These are phyloP conservation scores for Yarrowia sp. DNA, from an alignment of 805 yeast genomes.

Conservation along the genomic window DNA sequence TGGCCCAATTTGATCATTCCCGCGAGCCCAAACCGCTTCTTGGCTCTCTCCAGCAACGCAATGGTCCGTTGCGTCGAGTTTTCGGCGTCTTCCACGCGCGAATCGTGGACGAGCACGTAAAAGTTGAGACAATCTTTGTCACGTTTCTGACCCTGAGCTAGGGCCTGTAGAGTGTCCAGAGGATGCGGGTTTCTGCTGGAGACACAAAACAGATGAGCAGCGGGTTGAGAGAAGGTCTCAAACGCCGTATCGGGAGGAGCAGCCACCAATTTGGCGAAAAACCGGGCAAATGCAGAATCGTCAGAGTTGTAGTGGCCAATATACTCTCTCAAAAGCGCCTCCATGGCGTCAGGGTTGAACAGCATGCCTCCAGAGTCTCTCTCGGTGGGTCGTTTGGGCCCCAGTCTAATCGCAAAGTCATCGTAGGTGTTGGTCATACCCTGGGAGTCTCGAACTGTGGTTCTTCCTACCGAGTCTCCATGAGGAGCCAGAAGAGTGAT, in stretches of 20 bases:
- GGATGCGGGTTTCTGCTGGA: conserved; percentile 67
- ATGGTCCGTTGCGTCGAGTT: conserved; percentile 49
- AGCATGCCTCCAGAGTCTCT: conserved; percentile 48
- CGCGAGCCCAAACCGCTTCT: conserved; percentile 49
- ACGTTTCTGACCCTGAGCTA: conserved; percentile 56
- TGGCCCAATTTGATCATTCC: conserved; percentile 41
- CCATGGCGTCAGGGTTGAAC: conserved; percentile 39
- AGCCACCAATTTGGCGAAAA: conserved; percentile 65
- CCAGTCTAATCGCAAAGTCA: conserved; percentile 56
- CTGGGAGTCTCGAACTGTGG: conserved; percentile 59
- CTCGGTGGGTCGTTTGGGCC: conserved; percentile 45
- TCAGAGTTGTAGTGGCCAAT: conserved; percentile 32
- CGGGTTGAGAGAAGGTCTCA: conserved; percentile 88
- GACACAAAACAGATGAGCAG: conserved; percentile 72
- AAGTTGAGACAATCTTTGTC: conserved; percentile 67
- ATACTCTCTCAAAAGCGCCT: conserved; percentile 39
- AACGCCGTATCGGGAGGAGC: conserved; percentile 71
- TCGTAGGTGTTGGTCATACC: conserved; percentile 58
- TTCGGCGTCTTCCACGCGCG: conserved; percentile 54
- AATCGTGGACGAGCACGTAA: conserved; percentile 60
- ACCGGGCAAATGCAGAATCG: conserved; percentile 51
- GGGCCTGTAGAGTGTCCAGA: conserved; percentile 59
- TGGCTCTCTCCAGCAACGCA: conserved; percentile 51
- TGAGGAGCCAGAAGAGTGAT: conserved; percentile 59
- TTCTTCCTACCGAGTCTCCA: conserved; percentile 57